Base-by-base conservation (phyloP, 768 basidiomycete species). In the Clitopilus hobsonii region DNA sequence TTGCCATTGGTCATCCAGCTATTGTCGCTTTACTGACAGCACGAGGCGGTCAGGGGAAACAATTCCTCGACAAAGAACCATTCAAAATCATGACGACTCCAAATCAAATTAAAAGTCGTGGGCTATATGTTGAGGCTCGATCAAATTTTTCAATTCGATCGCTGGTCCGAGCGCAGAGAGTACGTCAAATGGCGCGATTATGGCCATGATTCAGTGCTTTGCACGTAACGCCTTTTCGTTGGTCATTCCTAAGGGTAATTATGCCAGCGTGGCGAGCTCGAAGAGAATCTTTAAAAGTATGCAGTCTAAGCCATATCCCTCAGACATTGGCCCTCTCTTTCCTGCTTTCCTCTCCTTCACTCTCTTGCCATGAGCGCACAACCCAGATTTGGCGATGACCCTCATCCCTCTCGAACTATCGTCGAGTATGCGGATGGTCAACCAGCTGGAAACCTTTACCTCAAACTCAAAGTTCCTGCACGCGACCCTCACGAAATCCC, bases 401-500 rank as follows among this genome's bases (percentile, higher is more conserved):
- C 41, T 18, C 41, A 45, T 18, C 41, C 41, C 11, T 18, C 14
- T 20, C 41, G 41, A 2, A 45, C 41, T 20, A 11, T 45, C 5
- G 41, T 45, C 27, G 53, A 20, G 25, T 52, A 50, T 26, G 41
- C 28, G 18, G 50, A 14, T 11, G 51, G 10, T 25, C 29, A 6
- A 20, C 58, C 2, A 29, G 49, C 49, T 27, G 23, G 22, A 1
- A 56, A 58, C 22, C 30, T 50, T 27, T 38, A 30, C 28, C 28
- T 36, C 26, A 23, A 47, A 27, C 28, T 36, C 26, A 23, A 47
- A 27, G 38, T 61, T 16, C 26, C 52, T n/a, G 52, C 65, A 25
- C 69, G 71, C 20, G 74, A 86, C 58, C 86, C 84, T 16, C 88
- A 88, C 61, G 61, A 69, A 18, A 57, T 82, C 3, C 87, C 88